These are phyloP conservation scores for Crithidia bombi DNA, from an alignment of 208 protist species.

Conservation along the genomic window DNA sequence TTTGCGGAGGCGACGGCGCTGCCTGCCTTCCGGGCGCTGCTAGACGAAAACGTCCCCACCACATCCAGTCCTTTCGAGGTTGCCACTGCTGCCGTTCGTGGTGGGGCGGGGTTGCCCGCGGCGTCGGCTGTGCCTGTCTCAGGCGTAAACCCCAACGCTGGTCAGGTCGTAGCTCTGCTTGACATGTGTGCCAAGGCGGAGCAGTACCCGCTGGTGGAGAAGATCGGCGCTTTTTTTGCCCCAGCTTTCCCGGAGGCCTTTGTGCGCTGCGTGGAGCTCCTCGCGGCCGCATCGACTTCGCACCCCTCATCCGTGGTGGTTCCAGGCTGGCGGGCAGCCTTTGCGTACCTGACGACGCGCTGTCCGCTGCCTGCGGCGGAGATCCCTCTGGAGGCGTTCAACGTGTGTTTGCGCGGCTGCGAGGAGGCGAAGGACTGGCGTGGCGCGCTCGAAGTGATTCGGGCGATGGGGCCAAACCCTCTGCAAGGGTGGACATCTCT, in stretches of 20 bases:
- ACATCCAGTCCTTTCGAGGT: neutral
- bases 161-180: slow-evolving; percentile 59
- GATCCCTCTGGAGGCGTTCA: slow-evolving; percentile 77
- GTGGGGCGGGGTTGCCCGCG: neutral
- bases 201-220: slow-evolving; percentile 56
- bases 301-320: neutral
- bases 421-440: slow-evolving; percentile 71
- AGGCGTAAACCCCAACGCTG: slow-evolving; percentile 42
- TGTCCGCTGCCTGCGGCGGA: slow-evolving; percentile 40
- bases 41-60: neutral
- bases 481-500: slow-evolving; percentile 43
- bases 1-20: slow-evolving; percentile 56
- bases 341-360: slow-evolving; percentile 45
- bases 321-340: slow-evolving; percentile 40
- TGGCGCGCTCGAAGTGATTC: slow-evolving; percentile 62
- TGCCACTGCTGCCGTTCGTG: neutral
- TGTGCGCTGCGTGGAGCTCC: slow-evolving; percentile 36
- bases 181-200: slow-evolving; percentile 56
- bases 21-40: slow-evolving; percentile 1
- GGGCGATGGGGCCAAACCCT: slow-evolving; percentile 79
- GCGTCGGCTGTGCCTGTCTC: slow-evolving; percentile 5
- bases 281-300: neutral
- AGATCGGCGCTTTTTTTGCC: slow-evolving; percentile 52
- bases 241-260: slow-evolving; percentile 39
- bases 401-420: slow-evolving; percentile 67